Conservation (phyloP, 306 rosid species). For the Boehmeria nivea region DNA sequence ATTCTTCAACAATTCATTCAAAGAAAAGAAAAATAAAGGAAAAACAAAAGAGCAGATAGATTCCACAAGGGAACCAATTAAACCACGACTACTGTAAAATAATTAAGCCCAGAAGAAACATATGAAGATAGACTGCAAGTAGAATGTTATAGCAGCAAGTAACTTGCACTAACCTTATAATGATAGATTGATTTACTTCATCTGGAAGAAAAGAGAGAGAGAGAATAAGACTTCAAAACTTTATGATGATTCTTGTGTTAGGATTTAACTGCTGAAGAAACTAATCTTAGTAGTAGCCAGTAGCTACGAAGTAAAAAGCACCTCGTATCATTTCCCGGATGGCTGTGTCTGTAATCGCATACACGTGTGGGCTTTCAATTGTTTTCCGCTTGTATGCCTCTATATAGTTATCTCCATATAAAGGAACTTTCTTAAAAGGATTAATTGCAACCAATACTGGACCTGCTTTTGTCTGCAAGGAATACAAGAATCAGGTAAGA, state of each 20-base stretch:
- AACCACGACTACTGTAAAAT: no score
- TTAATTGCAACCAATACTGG: constrained; percentile 94
- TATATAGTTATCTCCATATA: constrained; percentile 75
- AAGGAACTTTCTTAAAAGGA: constrained; percentile 89
- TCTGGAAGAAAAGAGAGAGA: constrained; percentile 49
- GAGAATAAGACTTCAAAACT: constrained; percentile 21
- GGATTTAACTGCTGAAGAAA: constrained; percentile 17
- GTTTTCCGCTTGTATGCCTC: constrained; percentile 77
- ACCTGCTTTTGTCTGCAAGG: constrained; percentile 88
- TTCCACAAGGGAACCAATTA: no score
- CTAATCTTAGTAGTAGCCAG: constrained; percentile 4
- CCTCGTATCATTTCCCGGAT: constrained; percentile 92
- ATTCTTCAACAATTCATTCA: no score
- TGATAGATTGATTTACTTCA: constrained; percentile 95
- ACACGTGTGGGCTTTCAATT: constrained; percentile 81
- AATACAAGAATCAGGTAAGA: constrained; percentile 21
- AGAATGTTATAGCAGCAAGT: neutral
- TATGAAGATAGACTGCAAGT: neutral
- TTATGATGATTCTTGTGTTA: constrained; percentile 17
- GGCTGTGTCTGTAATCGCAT: constrained; percentile 95
- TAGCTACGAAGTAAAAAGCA: constrained; percentile 21
- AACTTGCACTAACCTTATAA: constrained; percentile 70
- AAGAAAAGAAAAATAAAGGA: no score
- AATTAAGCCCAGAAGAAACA: no score
- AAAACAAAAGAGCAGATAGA: no score